Base-by-base conservation (phyloP, 2,329 filamentous ascomycete species). In the Fusarium agapanthi region DNA sequence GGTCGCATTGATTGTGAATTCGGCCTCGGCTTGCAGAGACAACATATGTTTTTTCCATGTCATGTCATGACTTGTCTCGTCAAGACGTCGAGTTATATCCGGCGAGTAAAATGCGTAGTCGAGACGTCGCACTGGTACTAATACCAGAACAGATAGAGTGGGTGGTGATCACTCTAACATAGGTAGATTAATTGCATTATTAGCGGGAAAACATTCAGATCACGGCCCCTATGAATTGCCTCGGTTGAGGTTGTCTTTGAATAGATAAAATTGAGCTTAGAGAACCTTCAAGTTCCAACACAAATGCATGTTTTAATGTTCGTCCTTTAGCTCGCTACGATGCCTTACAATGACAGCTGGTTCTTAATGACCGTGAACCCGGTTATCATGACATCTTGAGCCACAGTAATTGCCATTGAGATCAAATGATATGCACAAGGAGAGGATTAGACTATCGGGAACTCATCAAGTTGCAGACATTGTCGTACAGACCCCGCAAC, bases 11-110 rank as follows among this genome's bases (percentile, higher is more conserved):
- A 35, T 26, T 35, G 11, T 26, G 38, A 69, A 59, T 16, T 40
- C 6, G 24, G 16, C 58, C 35, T 61, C 45, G 57, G 53, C 38
- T 45, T 40, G 18, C 18, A 20, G 47, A 20, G 44, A 48, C 38
- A 69, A 41, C 57, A 45, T 45, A 48, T 53, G 62, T 30, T 71
- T 65, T 50, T 50, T 28, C 45, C 37, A 30, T 51, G 40, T 45
- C 47, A 38, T 50, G 44, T 53, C 58, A 64, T 65, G 70, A 38
- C 65, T 71, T 66, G 55, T 48, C 28, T 58, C 22, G 37, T 51
- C 44, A 16, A 43, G 32, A 28, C 18, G 47, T 35, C 34, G 13
- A 20, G 15, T 43, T 43, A 41, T 34, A 41, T 26, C 37, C 47
- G 32, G 59, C 34, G 30, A 32, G 30, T 48, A 35, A 26, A 14